phyloP scores from a whole-genome alignment of 495 filamentous ascomycete species.

The Penicilliopsis zonata region DNA sequence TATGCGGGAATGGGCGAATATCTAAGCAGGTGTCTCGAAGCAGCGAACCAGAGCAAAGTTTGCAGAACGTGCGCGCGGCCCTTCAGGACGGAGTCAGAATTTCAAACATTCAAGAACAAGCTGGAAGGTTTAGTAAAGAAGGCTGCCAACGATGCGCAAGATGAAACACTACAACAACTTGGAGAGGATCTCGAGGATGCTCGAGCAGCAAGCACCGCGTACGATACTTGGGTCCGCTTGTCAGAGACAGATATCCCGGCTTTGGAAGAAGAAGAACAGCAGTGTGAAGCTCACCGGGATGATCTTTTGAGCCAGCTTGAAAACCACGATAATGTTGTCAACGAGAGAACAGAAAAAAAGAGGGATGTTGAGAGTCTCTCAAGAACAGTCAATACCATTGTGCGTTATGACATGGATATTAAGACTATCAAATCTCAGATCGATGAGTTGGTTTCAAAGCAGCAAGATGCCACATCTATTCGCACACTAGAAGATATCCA shows the following conservation, averaged over 20 bases:
- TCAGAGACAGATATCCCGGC: conserved; percentile 58
- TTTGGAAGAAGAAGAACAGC: conserved; percentile 47
- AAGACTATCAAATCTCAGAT: conserved; percentile 56
- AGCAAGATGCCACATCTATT: conserved; percentile 48
- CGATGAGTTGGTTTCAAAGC: conserved; percentile 54
- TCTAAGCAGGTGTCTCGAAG: conserved; percentile 46
- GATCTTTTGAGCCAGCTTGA: conserved; percentile 55
- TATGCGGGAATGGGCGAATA: conserved; percentile 50
- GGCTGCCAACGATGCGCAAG: conserved; percentile 36
- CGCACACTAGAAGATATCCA: conserved; percentile 77
- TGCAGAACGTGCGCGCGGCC: conserved; percentile 60
- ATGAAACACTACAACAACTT: conserved; percentile 36
- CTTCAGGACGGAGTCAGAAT: conserved; percentile 48
- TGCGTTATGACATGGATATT: conserved; percentile 59
- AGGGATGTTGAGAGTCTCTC: conserved; percentile 63
- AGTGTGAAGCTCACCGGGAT: conserved; percentile 41
- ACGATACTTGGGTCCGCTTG: conserved; percentile 62
- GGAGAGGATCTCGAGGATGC: conserved; percentile 46
- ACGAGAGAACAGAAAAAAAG: conserved; percentile 49
- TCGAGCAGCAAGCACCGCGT: conserved; percentile 47
- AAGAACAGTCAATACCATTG: conserved; percentile 66
- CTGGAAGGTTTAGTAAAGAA: conserved; percentile 47
- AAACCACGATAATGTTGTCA: conserved; percentile 57
- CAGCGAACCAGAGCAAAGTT: conserved; percentile 44
- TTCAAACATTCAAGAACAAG: conserved; percentile 46